Base-by-base conservation (phyloP, 148 eudicot species). In the Chenopodium quinoa region DNA sequence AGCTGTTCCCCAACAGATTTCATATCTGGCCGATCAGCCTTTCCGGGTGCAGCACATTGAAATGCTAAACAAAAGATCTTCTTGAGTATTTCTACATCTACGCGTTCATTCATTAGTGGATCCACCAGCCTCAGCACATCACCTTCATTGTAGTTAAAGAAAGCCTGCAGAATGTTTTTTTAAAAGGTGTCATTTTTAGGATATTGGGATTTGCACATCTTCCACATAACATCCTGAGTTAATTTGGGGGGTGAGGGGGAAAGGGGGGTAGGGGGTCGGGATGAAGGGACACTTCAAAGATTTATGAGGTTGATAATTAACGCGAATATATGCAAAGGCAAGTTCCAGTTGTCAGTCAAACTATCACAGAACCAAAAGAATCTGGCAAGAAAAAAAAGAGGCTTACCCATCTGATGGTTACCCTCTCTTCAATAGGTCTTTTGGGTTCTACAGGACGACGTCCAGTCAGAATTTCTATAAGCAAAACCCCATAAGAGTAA, bases 381-480 rank as follows among this genome's bases (percentile, higher is more conserved):
- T 5, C 17, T 67, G 34, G 31, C 37, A 79, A 32, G 62, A 71
- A 10, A 54, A 46, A 46, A 27, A 80, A 67, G 40, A 66, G 75
- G 67, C 89, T 84, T 90, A 97, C 99, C 99, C 98, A 94, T 94
- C 92, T 87, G 77, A 94, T 82, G 13, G 93, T 88, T 29, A 97
- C 89, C 85, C 93, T 87, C 88, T 94, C 94, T 14, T 89, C 88
- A 34, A 89, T 70, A 60, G 91, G 86, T 85, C 83, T 89, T 85
- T 84, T 90, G 76, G 90, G 85, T 75, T 97, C 99, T 84, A 97
- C 95, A 46, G 99, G 99, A 20, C 97, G 91, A 16, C 98, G 97
- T 19, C 95, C 99, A 4, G 97, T 94, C 70, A 97, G 87, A 81
- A 91, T 92, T 82, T 97, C 99, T 23, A 97, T 22, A 50, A 97